Evolutionary conservation across 2,329 filamentous ascomycete species (phyloP).

Genomic region (Aspergillus sp.): DNA sequence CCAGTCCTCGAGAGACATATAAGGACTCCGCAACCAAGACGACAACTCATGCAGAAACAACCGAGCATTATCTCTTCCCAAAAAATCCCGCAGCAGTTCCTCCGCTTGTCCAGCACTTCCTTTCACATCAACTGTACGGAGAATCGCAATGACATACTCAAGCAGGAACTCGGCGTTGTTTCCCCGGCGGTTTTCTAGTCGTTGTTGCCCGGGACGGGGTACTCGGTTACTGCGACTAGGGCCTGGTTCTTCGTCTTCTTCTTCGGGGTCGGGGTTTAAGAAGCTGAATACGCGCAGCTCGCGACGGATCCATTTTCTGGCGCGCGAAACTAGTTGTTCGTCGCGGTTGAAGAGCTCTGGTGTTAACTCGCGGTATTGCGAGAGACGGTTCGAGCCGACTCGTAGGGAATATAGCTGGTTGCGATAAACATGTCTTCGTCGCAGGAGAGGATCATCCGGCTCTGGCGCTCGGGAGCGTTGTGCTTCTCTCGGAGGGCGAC

Average conservation of each 20-base stretch:
- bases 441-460: conserved; percentile 44
- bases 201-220: conserved; percentile 23
- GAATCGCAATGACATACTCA: conserved; percentile 75
- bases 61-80: conserved; percentile 65
- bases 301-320: conserved; percentile 72
- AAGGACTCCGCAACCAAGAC: conserved; percentile 77
- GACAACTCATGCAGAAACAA: conserved; percentile 81
- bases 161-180: conserved; percentile 77
- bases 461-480: conserved; percentile 22
- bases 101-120: conserved; percentile 72
- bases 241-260: conserved; percentile 5
- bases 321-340: conserved; percentile 63
- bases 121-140: conserved; percentile 77
- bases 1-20: conserved; percentile 65
- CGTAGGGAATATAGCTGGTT: conserved; percentile 69
- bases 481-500: conserved; percentile 14
- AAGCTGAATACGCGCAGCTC: conserved; percentile 81
- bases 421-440: conserved; percentile 66
- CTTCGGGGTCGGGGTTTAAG: conserved; percentile 41
- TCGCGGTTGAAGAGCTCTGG: conserved; percentile 59
- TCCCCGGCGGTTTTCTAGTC: conserved; percentile 41
- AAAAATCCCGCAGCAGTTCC: conserved; percentile 68
- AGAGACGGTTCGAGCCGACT: conserved; percentile 73
- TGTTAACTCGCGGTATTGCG: conserved; percentile 66
- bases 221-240: conserved; percentile 5